Percentiles rank a stretch among this genome's conserved stretches.
Conservation (phyloP, 805 yeast species). For the Suhomyces prunicola region DNA sequence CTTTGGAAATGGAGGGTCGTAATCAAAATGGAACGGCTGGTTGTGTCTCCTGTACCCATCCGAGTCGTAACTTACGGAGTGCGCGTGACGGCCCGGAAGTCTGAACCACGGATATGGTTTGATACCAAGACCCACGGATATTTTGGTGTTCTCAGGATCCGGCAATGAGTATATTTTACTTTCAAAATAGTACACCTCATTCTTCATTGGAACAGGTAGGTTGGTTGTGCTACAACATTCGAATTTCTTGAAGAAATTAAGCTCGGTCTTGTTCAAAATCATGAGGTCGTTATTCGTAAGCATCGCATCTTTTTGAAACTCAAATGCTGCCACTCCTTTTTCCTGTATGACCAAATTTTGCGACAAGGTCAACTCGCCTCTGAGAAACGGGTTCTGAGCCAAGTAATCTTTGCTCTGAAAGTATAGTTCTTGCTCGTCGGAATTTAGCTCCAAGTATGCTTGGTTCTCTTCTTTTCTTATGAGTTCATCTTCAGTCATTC, state of each 20-base stretch:
- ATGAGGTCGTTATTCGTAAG: constrained; percentile 53
- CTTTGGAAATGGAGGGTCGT: constrained; percentile 53
- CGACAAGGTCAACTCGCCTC: constrained; percentile 49
- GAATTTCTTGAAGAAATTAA: constrained; percentile 54
- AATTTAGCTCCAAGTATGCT: constrained; percentile 58
- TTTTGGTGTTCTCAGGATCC: constrained; percentile 48
- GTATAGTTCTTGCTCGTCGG: constrained; percentile 67
- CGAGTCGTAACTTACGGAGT: constrained; percentile 85
- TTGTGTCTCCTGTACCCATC: constrained; percentile 76
- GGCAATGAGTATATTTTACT: constrained; percentile 74
- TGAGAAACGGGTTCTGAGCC: constrained; percentile 28
- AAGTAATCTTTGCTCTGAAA: constrained; percentile 58
- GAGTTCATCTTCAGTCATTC: constrained; percentile 48
- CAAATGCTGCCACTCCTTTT: constrained; percentile 89
- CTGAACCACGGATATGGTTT: constrained; percentile 93
- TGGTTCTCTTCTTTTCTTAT: constrained; percentile 57
- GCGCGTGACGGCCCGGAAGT: constrained; percentile 86
- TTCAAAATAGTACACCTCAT: constrained; percentile 88
- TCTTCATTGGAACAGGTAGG: constrained; percentile 77
- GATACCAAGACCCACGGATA: constrained; percentile 79
- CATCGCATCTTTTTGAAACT: constrained; percentile 61
- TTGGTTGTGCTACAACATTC: constrained; percentile 75
- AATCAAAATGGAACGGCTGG: constrained; percentile 59
- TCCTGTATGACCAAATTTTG: constrained; percentile 73
- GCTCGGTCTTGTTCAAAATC: constrained; percentile 64